Evolutionary conservation across 768 basidiomycete species (phyloP), one percentile per base, ranked within the genome.

Genomic region (Tephrocybe rancida): DNA sequence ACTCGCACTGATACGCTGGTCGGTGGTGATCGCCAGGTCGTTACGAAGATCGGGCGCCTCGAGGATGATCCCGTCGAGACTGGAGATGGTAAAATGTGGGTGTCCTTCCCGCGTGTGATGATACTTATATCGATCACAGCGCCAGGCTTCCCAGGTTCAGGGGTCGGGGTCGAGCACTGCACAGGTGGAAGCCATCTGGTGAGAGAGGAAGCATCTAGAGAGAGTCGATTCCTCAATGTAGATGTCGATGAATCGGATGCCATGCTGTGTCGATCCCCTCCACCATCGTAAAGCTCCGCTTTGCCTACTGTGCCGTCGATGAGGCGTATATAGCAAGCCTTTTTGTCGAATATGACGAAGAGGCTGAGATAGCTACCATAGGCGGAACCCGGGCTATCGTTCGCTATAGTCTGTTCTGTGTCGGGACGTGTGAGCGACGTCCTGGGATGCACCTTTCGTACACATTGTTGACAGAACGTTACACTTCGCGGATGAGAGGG

Each of bases 321-420:
- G 22, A 92, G 66, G n/a, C 91, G 86, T 37, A 94, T 91, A 67
- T 89, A 72, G 18, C 85, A 83, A 2, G 90, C 90, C 63, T 90
- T 93, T 72, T 92, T 92, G 67, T 93, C 92, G 65, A 94, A 94
- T n/a, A 86, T 72, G 51, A 90, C 83, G 64, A 92, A 92, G 18
- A 93, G 70, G 60, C 83, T 84, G 63, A 89, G 82, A 59, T 91
- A 88, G 5, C 79, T 78, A n/a, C 86, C 86, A 63, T 88, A 88
- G 48, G 35, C n/a, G 8, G n/a, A 30, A 30, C 7, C 7, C 5
- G 29, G 5, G 29, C 13, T 13, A 30, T 30, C 29, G 29, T 13
- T 13, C 13, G 7, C 13, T 13, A 6, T 30, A 6, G 29, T 30
- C 13, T 9, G 35, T 7, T 37, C 16, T 16, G 4, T 16, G 56